Conservation (phyloP, 2,329 filamentous ascomycete genomes). For the Pseudogymnoascus sp. region DNA sequence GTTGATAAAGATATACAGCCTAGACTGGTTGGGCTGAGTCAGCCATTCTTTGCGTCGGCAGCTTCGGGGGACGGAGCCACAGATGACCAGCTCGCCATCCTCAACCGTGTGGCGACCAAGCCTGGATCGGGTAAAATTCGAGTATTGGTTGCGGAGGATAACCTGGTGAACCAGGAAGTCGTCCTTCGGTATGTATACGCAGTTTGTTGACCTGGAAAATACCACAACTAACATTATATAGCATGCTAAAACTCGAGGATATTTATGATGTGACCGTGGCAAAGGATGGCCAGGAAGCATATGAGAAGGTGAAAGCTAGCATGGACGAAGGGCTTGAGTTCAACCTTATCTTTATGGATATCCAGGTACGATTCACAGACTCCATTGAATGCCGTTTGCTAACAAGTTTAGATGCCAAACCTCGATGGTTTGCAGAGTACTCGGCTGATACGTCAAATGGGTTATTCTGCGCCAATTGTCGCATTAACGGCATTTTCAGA, state of each 20-base stretch:
- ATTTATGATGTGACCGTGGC: constrained; percentile 86
- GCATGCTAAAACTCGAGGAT: constrained; percentile 67
- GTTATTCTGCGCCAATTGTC: constrained; percentile 82
- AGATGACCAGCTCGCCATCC: constrained; percentile 56
- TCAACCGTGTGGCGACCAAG: constrained; percentile 57
- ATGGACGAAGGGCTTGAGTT: constrained; percentile 69
- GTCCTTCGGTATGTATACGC: constrained; percentile 39
- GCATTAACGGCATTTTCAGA: constrained; percentile 86
- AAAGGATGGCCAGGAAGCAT: constrained; percentile 79
- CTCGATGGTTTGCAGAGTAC: constrained; percentile 85
- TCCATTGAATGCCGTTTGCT: neutral
- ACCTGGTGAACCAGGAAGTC: constrained; percentile 57
- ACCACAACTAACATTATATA: constrained; percentile 52
- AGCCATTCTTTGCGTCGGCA: constrained; percentile 61
- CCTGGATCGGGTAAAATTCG: constrained; percentile 57
- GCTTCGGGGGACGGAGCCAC: constrained; percentile 23
- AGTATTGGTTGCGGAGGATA: constrained; percentile 80
- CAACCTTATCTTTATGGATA: constrained; percentile 92
- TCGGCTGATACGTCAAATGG: constrained; percentile 74
- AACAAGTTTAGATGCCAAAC: constrained; percentile 68
- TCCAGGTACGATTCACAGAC: constrained; percentile 41
- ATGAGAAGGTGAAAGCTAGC: constrained; percentile 74
- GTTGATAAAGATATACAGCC: constrained; percentile 60
- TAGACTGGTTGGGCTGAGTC: constrained; percentile 73
- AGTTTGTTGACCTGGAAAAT: constrained; percentile 26